A percentile compares a stretch with the other conserved stretches of the same genome.
These are phyloP conservation scores for sorghum (Sorghum bicolor) DNA, from an alignment of 176 grass and related monocot genomes.

Conservation along the genomic window DNA sequence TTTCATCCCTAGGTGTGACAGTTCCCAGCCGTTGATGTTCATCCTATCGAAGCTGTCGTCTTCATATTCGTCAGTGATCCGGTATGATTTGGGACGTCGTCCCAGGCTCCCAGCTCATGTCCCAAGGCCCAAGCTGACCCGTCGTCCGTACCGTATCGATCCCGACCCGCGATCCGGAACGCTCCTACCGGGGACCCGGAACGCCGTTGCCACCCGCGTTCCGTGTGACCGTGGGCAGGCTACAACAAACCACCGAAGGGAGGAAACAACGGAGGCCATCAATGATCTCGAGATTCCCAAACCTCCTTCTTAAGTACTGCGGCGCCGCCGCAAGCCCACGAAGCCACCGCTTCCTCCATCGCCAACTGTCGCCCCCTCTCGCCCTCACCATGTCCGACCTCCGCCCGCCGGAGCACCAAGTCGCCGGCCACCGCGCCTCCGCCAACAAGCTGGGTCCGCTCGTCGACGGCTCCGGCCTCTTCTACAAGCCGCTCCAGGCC, in stretches of 20 bases:
- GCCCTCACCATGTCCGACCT: constrained; percentile 40
- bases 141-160: no score
- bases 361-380: background rate
- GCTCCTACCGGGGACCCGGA: no score
- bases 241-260: background rate
- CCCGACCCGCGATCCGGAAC: no score
- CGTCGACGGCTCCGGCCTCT: constrained; percentile 54
- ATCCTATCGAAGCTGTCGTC: no score
- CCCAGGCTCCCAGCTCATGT: no score
- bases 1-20: no score
- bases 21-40: no score
- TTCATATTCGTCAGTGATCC: no score
- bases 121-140: no score
- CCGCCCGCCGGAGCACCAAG: constrained; percentile 74
- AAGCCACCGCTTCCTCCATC: background rate
- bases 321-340: background rate
- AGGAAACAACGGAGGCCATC: background rate
- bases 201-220: no score
- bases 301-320: background rate
- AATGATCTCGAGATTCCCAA: constrained; percentile 22
- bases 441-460: constrained; percentile 47
- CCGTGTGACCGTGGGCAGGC: no score
- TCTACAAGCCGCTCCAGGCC: constrained; percentile 76
- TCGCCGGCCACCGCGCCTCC: constrained; percentile 51
- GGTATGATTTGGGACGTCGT: no score